phyloP scores from a whole-genome alignment of 2,329 filamentous ascomycete species.

The Neocucurbitaria cava region DNA sequence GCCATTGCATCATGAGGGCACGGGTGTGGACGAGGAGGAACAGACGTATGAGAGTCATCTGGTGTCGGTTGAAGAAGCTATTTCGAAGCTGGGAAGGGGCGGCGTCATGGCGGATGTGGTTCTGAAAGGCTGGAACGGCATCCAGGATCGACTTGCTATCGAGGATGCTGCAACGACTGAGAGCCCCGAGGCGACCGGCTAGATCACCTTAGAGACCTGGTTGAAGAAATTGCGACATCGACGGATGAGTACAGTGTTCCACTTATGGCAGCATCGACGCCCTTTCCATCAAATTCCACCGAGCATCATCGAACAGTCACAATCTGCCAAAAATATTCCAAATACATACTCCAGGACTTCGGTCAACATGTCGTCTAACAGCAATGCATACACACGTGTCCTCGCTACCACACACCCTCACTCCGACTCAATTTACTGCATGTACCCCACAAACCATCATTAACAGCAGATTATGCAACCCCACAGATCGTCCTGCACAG shows the following conservation, averaged over 20 bases:
- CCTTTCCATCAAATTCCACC: neutral
- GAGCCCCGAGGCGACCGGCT: conserved; percentile 24
- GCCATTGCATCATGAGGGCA: conserved; percentile 55
- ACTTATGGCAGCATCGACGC: neutral
- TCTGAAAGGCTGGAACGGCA: conserved; percentile 53
- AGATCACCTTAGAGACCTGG: neutral
- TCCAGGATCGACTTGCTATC: conserved; percentile 45
- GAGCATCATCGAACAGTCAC: neutral
- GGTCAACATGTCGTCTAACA: neutral
- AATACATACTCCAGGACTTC: neutral
- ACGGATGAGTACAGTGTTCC: neutral
- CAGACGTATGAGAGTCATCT: conserved; percentile 52
- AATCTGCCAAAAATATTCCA: neutral
- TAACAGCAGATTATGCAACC: neutral
- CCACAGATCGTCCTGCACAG: neutral
- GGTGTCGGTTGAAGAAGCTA: conserved; percentile 53
- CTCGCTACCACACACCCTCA: neutral
- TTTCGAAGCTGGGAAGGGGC: conserved; percentile 46
- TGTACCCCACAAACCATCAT: neutral
- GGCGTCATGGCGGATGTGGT: conserved; percentile 56
- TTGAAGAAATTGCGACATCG: neutral
- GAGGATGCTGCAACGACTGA: conserved; percentile 28
- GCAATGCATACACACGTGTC: neutral
- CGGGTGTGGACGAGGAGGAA: conserved; percentile 59
- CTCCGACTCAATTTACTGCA: neutral